These are phyloP conservation scores for Aspergillus uvarum DNA, from an alignment of 2,329 filamentous ascomycete species.

Conservation along the genomic window DNA sequence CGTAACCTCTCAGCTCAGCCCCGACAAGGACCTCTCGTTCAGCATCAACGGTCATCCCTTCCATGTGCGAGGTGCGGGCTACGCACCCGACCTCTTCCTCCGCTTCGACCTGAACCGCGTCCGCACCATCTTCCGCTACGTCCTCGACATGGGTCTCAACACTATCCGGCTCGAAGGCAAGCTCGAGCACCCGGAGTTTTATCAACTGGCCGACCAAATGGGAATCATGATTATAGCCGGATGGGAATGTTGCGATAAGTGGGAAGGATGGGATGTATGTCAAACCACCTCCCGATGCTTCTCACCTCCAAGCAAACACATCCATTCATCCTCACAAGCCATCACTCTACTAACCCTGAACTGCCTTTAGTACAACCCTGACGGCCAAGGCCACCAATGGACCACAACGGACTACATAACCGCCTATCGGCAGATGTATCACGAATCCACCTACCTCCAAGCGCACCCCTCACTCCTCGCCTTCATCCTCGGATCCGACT, in stretches of 20 bases:
- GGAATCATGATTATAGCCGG: constrained; percentile 63
- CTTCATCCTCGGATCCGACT: constrained; percentile 63
- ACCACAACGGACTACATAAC: constrained; percentile 55
- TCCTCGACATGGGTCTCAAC: constrained; percentile 63
- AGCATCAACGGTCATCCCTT: constrained; percentile 58
- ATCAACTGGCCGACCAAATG: constrained; percentile 58
- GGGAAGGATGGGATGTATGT: constrained; percentile 58
- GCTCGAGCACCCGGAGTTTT: constrained; percentile 62
- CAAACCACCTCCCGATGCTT: background rate
- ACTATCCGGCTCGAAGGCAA: constrained; percentile 65
- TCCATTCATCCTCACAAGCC: no score
- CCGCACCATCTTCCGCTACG: constrained; percentile 51
- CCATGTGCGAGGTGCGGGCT: constrained; percentile 61
- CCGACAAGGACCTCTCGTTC: constrained; percentile 56
- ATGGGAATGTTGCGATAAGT: constrained; percentile 69
- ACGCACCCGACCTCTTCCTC: constrained; percentile 62
- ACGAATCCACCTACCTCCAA: constrained; percentile 62
- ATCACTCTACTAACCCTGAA: no score
- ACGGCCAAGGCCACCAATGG: constrained; percentile 52
- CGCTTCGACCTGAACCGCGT: constrained; percentile 55
- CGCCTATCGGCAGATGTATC: constrained; percentile 56
- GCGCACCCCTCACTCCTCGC: constrained; percentile 59
- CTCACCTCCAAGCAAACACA: background rate
- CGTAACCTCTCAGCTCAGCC: constrained; percentile 54
- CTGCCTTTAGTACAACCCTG: constrained; percentile 51